phyloP scores from a whole-genome alignment of 2,329 filamentous ascomycete genomes.

The Polychaeton citri region DNA sequence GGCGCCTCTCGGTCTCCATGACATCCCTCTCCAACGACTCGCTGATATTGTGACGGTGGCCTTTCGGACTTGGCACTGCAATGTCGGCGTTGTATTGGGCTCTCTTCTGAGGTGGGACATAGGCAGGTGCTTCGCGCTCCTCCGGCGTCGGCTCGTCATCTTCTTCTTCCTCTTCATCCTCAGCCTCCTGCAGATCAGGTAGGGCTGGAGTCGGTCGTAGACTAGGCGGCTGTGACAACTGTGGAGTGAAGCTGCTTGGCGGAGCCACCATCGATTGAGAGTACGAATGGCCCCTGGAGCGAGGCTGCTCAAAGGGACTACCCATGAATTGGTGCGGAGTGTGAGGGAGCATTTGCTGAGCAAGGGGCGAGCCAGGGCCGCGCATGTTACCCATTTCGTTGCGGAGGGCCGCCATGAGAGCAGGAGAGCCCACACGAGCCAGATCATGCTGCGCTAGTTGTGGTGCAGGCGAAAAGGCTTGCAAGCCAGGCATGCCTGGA shows the following conservation, averaged over 20 bases:
- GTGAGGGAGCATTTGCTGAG: constrained; percentile 19
- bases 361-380: constrained; percentile 48
- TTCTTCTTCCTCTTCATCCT: constrained; percentile 43
- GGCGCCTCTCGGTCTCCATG: constrained; percentile 72
- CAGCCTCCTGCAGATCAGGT: constrained; percentile 61
- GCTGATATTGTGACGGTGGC: constrained; percentile 59
- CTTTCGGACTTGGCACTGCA: constrained; percentile 46
- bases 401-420: constrained; percentile 23
- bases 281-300: constrained; percentile 31
- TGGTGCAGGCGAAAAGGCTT: constrained; percentile 10
- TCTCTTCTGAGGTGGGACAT: constrained; percentile 19
- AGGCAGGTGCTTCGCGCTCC: constrained; percentile 14
- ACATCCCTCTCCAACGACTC: constrained; percentile 71
- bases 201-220: constrained; percentile 35
- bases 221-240: constrained; percentile 24
- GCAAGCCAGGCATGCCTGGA: constrained; percentile 4
- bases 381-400: constrained; percentile 14
- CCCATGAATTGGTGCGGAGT: constrained; percentile 17
- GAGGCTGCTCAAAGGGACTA: constrained; percentile 34
- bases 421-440: constrained; percentile 31
- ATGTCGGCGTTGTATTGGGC: constrained; percentile 32
- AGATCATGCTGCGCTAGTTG: constrained; percentile 25
- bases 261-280: constrained; percentile 16
- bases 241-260: constrained; percentile 14
- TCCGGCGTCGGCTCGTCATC: constrained; percentile 6